phyloP scores from a whole-genome alignment of 805 yeast species.

The Nakazawaea ernobii region DNA sequence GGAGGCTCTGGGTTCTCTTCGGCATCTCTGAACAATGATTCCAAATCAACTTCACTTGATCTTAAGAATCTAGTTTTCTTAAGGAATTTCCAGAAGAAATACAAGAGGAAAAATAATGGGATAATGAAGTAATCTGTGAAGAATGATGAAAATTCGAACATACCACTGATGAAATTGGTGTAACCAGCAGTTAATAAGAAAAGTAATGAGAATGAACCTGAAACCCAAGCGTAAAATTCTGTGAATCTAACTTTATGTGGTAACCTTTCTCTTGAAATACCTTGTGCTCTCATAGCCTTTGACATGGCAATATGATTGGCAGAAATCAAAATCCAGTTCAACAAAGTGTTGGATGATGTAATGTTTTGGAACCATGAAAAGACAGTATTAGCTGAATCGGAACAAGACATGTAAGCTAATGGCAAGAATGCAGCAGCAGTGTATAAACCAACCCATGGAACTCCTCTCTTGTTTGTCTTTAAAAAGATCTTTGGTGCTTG shows the following conservation, averaged over 20 bases:
- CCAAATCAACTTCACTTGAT: constrained; percentile 37
- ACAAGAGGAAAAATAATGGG: constrained; percentile 25
- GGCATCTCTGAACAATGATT: constrained; percentile 24
- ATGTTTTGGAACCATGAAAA: constrained; percentile 30
- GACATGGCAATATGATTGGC: constrained; percentile 12
- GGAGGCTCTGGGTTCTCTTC: constrained; percentile 25
- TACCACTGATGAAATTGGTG: constrained; percentile 26
- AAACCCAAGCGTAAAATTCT: constrained; percentile 27
- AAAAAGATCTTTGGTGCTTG: constrained; percentile 66
- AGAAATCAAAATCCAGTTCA: constrained; percentile 15
- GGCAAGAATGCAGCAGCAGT: constrained; percentile 21
- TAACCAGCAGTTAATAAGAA: constrained; percentile 31
- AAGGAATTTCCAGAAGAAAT: constrained; percentile 26
- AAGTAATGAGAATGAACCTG: constrained; percentile 20
- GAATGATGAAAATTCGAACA: constrained; percentile 21
- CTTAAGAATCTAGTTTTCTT: constrained; percentile 26
- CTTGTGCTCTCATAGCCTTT: constrained; percentile 36
- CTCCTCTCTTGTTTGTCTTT: constrained; percentile 17
- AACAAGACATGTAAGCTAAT: constrained; percentile 22
- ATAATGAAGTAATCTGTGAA: constrained; percentile 16
- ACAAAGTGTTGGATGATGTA: constrained; percentile 23
- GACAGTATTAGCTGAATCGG: constrained; percentile 18
- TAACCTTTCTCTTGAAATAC: constrained; percentile 24
- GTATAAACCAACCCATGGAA: constrained; percentile 21
- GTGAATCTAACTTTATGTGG: constrained; percentile 26